phyloP scores from a whole-genome alignment of 2,329 filamentous ascomycete genomes.

The Chalara sp. region DNA sequence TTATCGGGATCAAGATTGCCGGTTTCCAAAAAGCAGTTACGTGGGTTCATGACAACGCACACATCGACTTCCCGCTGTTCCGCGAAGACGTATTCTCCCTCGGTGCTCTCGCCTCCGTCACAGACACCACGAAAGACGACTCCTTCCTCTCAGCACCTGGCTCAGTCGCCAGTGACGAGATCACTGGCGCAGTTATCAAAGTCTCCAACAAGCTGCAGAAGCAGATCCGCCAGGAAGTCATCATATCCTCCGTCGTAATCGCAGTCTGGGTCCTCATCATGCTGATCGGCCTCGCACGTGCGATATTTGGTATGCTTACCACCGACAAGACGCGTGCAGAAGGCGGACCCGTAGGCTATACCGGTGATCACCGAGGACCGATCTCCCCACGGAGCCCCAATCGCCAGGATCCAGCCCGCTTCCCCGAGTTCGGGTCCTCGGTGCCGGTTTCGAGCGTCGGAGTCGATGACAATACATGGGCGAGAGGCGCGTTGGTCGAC shows the following conservation, averaged over 20 bases:
- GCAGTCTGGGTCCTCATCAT: conserved; percentile 73
- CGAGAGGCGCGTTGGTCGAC: not conserved
- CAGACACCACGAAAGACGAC: conserved; percentile 51
- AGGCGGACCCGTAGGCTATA: conserved; percentile 37
- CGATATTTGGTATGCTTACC: conserved; percentile 51
- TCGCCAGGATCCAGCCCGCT: conserved; percentile 12
- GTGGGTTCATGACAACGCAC: conserved; percentile 84
- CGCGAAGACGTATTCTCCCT: conserved; percentile 76
- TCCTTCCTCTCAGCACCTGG: conserved; percentile 74
- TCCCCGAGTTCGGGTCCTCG: conserved; percentile 15
- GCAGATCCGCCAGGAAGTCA: conserved; percentile 66
- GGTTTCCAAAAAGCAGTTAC: conserved; percentile 82
- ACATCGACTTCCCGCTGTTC: conserved; percentile 74
- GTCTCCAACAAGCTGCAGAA: conserved; percentile 62
- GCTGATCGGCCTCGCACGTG: conserved; percentile 65
- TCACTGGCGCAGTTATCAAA: conserved; percentile 66
- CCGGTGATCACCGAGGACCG: conserved; percentile 15
- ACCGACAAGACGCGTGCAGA: conserved; percentile 55
- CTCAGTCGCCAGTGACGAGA: conserved; percentile 69
- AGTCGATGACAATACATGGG: conserved; percentile 9
- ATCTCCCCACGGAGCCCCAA: conserved; percentile 3
- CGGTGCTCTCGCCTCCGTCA: conserved; percentile 59
- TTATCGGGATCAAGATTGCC: conserved; percentile 83
- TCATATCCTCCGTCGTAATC: conserved; percentile 71
- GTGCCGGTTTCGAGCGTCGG: conserved; percentile 6